Base-by-base conservation (phyloP, 768 basidiomycete species). In the Vishniacozyma victoriae region DNA sequence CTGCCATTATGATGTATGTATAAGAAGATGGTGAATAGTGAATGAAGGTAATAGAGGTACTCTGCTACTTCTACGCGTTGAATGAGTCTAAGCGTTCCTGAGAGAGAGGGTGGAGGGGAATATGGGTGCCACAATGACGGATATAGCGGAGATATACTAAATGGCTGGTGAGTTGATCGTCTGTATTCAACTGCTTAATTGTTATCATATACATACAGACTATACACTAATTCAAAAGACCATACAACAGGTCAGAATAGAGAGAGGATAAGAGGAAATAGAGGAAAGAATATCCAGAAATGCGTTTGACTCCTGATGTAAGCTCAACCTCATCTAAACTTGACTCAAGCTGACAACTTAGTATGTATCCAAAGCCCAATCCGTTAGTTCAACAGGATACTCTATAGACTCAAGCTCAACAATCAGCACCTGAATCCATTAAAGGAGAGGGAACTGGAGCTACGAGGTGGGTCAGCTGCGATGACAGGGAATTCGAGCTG, bases 261-360 rank as follows among this genome's bases (percentile, higher is more conserved):
- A n/a, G n/a, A n/a, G n/a, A n/a, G n/a, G n/a, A n/a, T n/a, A n/a
- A n/a, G n/a, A n/a, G n/a, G n/a, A n/a, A n/a, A n/a, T n/a, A n/a
- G n/a, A n/a, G n/a, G n/a, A 11, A 11, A n/a, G 31, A 33, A 33
- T 39, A 39, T 16, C 20, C 35, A 48, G 66, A 50, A 26, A 70
- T 72, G 68, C 59, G 70, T 52, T 48, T 72, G 20, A 72, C 70
- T 42, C 70, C 70, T 36, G 70, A 72, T 44, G 70, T 72, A 49
- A 57, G 65, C 26, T 29, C 5, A 20, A 22, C 11, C 41, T 35
- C 27, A 18, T 37, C 18, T 11, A 18, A 9, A 16, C 47, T 25
- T 26, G 26, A 33, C 2, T 19, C 16, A 19, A 26, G 25, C 20
- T 41, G 15, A 40, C 13, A n/a, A 2, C 6, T 25, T 39, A 64